phyloP scores from a whole-genome alignment of 2,329 filamentous ascomycete genomes.

The Arthrinium phaeospermum region DNA sequence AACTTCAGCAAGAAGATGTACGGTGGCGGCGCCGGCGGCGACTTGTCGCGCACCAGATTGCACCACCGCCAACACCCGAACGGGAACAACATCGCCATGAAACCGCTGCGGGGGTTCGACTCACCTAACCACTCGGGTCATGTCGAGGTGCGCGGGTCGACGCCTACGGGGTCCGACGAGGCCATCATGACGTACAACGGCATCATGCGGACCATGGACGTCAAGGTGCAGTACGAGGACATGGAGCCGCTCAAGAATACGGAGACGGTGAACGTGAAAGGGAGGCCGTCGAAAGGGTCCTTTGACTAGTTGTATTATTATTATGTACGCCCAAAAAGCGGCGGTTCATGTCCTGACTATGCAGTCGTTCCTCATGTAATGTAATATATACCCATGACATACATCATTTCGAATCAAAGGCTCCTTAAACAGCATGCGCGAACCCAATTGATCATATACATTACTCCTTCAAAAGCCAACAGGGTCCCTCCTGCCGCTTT shows the following conservation, averaged over 20 bases:
- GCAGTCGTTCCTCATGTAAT: background rate
- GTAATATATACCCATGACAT: background rate
- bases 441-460: too few species aligned
- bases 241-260: conserved; percentile 10
- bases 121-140: conserved; percentile 17
- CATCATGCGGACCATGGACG: conserved; percentile 44
- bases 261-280: background rate
- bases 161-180: conserved; percentile 43
- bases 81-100: conserved; percentile 21
- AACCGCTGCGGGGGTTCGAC: conserved; percentile 18
- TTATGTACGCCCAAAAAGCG: background rate
- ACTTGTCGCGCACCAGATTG: background rate
- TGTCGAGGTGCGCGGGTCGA: conserved; percentile 41
- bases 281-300: background rate
- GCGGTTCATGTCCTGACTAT: background rate
- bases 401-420: too few species aligned
- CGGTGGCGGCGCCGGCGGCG: too few species aligned
- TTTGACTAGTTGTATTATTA: background rate
- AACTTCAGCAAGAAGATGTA: conserved; percentile 8
- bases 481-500: too few species aligned
- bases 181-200: conserved; percentile 48
- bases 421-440: too few species aligned
- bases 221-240: conserved; percentile 31
- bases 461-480: too few species aligned
- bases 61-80: background rate